Evolutionary conservation across 768 basidiomycete genomes (phyloP).

Genomic region (Suillus hirtellus): DNA sequence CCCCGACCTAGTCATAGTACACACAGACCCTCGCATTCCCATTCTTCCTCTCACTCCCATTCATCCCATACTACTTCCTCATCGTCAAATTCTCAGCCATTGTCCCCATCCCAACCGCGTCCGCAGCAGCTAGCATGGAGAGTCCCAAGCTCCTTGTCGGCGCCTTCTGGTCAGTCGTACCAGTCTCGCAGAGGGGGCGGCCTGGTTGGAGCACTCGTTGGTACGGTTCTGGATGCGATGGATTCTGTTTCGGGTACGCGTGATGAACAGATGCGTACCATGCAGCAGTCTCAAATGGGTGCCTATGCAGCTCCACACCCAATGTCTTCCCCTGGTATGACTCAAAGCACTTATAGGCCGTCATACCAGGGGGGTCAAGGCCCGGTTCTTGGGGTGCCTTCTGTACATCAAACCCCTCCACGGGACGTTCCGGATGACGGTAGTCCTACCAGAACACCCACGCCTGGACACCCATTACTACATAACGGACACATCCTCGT

Average conservation of each 20-base stretch:
- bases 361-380: constrained; percentile 14
- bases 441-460: constrained; percentile 61
- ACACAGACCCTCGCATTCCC: constrained; percentile 13
- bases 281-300: constrained; percentile 18
- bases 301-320: constrained; percentile 24
- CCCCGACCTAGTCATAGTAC: constrained; percentile 18
- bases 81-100: constrained; percentile 10
- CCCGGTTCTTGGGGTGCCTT: neutral
- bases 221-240: constrained; percentile 30
- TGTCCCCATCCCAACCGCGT: constrained; percentile 17
- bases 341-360: constrained; percentile 11
- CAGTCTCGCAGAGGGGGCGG: constrained; percentile 20
- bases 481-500: constrained; percentile 62
- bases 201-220: constrained; percentile 27
- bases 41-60: constrained; percentile 10
- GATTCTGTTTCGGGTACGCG: constrained; percentile 28
- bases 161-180: constrained; percentile 9
- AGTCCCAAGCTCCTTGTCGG: constrained; percentile 15
- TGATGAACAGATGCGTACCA: constrained; percentile 19
- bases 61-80: neutral
- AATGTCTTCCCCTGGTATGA: constrained; percentile 1
- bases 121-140: constrained; percentile 15
- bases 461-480: constrained; percentile 68
- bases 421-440: constrained; percentile 45
- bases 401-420: constrained; percentile 6